phyloP scores from a whole-genome alignment of 1,284 basidiomycete species.

The Puccinia hordei region DNA sequence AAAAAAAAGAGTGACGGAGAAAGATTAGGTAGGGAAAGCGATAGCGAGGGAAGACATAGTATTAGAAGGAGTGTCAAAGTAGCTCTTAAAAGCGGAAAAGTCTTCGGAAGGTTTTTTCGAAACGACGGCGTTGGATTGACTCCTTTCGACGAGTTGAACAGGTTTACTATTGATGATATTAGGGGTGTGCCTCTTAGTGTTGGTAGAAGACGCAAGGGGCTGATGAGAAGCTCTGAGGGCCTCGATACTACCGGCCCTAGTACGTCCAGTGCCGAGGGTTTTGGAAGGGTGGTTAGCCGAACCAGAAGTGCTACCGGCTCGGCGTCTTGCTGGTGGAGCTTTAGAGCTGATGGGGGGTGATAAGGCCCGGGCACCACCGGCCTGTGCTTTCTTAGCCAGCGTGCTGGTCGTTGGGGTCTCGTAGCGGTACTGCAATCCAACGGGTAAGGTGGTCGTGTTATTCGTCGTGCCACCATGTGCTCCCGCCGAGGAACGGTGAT shows the following conservation, averaged over 20 bases:
- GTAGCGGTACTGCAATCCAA: constrained; percentile 16
- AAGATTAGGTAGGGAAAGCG: constrained; percentile 25
- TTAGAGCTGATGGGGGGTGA: constrained; percentile 7
- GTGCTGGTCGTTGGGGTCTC: constrained; percentile 49
- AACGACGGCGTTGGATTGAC: not conserved
- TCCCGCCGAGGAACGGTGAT: not conserved
- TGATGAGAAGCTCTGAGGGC: not conserved
- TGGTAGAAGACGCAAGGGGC: not conserved
- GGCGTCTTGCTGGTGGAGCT: not conserved
- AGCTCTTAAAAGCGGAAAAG: constrained; percentile 47
- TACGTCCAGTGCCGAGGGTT: not conserved
- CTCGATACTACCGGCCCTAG: constrained; percentile 25
- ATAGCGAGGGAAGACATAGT: constrained; percentile 9
- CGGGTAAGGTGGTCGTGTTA: constrained; percentile 9
- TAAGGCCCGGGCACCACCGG: not conserved
- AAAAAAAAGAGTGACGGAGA: not conserved
- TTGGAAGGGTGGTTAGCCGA: not conserved
- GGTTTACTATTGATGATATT: not conserved
- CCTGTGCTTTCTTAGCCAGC: constrained; percentile 28
- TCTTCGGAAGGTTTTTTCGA: constrained; percentile 47
- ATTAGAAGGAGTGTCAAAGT: constrained; percentile 24
- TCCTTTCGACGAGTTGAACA: not conserved
- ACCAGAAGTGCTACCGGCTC: constrained; percentile 36
- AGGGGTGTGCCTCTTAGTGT: not conserved
- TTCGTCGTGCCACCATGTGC: not conserved